Base-by-base conservation (phyloP, 768 basidiomycete genomes). In the Imleria badia region DNA sequence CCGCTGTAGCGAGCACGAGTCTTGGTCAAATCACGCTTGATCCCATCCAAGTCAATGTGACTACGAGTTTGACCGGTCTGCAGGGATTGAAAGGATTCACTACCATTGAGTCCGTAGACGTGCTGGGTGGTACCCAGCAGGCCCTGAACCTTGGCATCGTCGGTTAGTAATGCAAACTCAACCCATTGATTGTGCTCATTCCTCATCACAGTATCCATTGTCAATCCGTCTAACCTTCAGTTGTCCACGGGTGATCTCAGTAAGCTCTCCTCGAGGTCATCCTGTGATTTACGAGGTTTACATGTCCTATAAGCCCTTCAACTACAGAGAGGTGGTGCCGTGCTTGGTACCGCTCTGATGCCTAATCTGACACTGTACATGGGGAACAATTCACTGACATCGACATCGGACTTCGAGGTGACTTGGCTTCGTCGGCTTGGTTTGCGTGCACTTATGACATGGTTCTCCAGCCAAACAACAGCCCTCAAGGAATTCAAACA, bases 31-130 rank as follows among this genome's bases (percentile, higher is more conserved):
- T 90, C 52, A 83, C 80, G n/a, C 76, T 90, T 9, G 79, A 86
- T 64, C 78, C 84, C 6, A 89, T 90, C 67, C 81, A 81, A 52
- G 85, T 90, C 65, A 82, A 88, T 58, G 87, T 89, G 3, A 75
- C 84, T 8, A 83, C 85, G 6, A 75, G 72, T 15, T 69, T 90
- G 45, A 70, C 75, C 20, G 88, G 88, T 31, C 67, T 90, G 13
- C 76, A 77, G 61, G 86, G 87, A 29, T 67, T 89, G 39, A 77
- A 83, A 41, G 80, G 78, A 11, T 68, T 78, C 60, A 82, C 80
- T 10, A 72, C 71, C 8, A 86, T 90, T 51, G 70, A 76, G 23
- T 71, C 63, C 14, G 85, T 90, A 17, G 87, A 90, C 64, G 84
- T 90, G 2, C 59, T 79, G 29, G 86, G 87, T 43, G 88, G 87